phyloP scores from a whole-genome alignment of 139 green algal species.

The Bryopsis sp. region DNA sequence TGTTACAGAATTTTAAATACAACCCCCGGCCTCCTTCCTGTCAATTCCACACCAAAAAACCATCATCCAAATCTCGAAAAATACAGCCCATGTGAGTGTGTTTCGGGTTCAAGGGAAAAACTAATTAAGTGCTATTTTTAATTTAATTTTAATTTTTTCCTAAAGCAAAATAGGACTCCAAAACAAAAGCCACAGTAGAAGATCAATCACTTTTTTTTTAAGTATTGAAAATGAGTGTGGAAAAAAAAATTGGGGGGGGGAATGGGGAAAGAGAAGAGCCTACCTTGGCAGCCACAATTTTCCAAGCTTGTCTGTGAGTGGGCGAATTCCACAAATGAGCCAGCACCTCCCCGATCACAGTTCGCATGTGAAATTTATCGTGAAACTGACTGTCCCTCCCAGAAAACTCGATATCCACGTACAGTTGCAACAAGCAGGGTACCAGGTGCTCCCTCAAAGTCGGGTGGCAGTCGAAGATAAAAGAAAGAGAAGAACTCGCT shows the following conservation, averaged over 20 bases:
- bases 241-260: background rate
- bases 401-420: constrained; percentile 74
- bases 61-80: constrained; percentile 30
- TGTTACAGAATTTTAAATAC: constrained; percentile 79
- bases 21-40: constrained; percentile 22
- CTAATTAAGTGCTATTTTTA: too few species aligned
- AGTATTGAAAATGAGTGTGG: background rate
- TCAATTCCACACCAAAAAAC: constrained; percentile 27
- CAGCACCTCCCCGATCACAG: constrained; percentile 75
- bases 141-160: too few species aligned
- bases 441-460: constrained; percentile 68
- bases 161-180: too few species aligned
- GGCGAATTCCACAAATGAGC: constrained; percentile 75
- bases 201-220: too few species aligned
- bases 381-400: constrained; percentile 75
- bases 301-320: constrained; percentile 42
- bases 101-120: too few species aligned
- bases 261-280: background rate
- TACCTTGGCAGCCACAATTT: background rate
- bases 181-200: too few species aligned
- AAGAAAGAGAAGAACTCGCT: background rate
- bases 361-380: constrained; percentile 86
- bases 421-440: constrained; percentile 73
- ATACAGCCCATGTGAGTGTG: background rate
- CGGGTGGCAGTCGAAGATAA: constrained; percentile 76